Conservation (phyloP, 2,329 filamentous ascomycete species). For the Aspergillus awamori region DNA sequence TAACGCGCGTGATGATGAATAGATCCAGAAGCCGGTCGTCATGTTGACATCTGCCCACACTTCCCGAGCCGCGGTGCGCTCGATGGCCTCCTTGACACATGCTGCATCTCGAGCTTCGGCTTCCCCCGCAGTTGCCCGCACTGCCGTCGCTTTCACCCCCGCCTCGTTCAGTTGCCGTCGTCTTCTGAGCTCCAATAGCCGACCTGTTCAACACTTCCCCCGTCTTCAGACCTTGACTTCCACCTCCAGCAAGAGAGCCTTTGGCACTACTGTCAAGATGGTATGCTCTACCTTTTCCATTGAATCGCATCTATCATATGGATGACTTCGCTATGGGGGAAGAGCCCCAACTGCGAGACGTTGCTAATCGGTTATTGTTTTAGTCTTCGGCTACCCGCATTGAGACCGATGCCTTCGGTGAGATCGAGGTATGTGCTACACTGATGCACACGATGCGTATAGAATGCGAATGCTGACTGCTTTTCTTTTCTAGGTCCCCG, state of each 20-base stretch:
- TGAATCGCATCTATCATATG: background rate
- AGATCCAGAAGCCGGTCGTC: constrained; percentile 23
- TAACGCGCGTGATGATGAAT: constrained; percentile 5
- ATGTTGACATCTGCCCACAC: constrained; percentile 36
- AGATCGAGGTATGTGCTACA: constrained; percentile 66
- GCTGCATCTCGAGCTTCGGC: constrained; percentile 30
- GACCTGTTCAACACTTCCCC: constrained; percentile 36
- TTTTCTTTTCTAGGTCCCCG: constrained; percentile 60
- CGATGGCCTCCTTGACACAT: constrained; percentile 41
- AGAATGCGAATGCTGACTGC: constrained; percentile 17
- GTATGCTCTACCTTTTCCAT: constrained; percentile 25
- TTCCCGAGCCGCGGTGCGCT: constrained; percentile 44
- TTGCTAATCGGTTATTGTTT: constrained; percentile 12
- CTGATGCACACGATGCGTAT: background rate
- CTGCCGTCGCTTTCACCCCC: constrained; percentile 34
- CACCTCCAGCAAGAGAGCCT: constrained; percentile 38
- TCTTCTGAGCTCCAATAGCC: constrained; percentile 36
- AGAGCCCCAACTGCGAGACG: background rate
- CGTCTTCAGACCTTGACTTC: constrained; percentile 40
- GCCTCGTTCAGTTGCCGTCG: constrained; percentile 30
- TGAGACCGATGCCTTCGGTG: constrained; percentile 97
- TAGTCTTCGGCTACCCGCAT: constrained; percentile 64
- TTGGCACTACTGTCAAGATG: constrained; percentile 43
- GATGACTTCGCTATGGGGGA: background rate
- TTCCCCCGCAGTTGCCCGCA: constrained; percentile 40